phyloP scores from a whole-genome alignment of 768 basidiomycete genomes.

The Tulasnella sp. region DNA sequence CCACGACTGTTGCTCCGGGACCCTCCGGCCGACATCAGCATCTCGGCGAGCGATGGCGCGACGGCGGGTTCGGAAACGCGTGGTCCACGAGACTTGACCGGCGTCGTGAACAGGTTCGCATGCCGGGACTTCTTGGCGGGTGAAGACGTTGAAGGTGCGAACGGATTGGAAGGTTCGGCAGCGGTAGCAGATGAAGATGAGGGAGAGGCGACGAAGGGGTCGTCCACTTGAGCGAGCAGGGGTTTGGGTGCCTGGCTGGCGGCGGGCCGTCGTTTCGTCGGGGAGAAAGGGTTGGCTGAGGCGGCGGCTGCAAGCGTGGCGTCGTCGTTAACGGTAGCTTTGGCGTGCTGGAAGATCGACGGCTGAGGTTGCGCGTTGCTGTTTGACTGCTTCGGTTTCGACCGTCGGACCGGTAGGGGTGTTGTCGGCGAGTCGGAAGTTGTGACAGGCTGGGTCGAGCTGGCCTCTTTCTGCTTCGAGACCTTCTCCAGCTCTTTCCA shows the following conservation, averaged over 20 bases:
- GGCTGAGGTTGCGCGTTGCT: neutral
- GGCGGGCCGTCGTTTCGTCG: slow-evolving; percentile 3
- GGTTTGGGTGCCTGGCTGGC: neutral
- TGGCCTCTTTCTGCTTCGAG: slow-evolving; percentile 21
- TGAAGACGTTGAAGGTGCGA: slow-evolving; percentile 19
- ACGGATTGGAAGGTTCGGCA: slow-evolving; percentile 25
- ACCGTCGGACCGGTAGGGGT: neutral
- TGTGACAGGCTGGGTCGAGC: neutral
- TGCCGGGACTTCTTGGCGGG: neutral
- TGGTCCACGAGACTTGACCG: neutral
- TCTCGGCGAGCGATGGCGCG: slow-evolving; percentile 1
- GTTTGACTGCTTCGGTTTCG: slow-evolving; percentile 8
- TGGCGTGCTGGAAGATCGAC: slow-evolving; percentile 12
- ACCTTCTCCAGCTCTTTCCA: slow-evolving; percentile 31
- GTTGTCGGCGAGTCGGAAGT: neutral
- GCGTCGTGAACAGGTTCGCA: slow-evolving; percentile 8
- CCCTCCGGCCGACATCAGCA: neutral
- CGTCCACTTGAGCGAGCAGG: neutral
- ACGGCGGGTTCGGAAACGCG: neutral
- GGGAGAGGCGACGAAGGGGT: slow-evolving; percentile 15
- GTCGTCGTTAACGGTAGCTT: neutral
- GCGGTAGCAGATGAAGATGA: slow-evolving; percentile 9
- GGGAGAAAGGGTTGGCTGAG: slow-evolving; percentile 33
- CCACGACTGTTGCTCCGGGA: neutral
- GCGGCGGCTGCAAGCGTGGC: neutral